These are phyloP conservation scores for Chondrostereum purpureum DNA, from an alignment of 1,284 basidiomycete species.

Conservation along the genomic window DNA sequence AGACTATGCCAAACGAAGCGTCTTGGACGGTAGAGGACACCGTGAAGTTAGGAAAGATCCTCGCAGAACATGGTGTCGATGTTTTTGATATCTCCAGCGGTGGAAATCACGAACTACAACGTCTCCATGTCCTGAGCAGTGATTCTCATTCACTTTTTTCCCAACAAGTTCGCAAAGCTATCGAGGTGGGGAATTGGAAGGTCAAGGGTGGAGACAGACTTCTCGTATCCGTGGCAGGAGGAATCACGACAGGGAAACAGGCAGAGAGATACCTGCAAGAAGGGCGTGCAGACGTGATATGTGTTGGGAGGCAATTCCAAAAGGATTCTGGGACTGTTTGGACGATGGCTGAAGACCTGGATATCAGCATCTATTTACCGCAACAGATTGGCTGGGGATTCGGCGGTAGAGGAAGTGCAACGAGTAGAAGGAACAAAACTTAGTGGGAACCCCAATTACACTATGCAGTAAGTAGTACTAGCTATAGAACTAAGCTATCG, in stretches of 20 bases:
- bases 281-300: constrained; percentile 46
- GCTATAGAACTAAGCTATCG: too few species aligned
- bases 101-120: constrained; percentile 54
- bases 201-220: constrained; percentile 17
- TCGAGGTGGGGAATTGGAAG: constrained; percentile 31
- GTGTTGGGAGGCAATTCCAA: constrained; percentile 52
- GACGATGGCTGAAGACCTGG: too few species aligned
- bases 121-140: constrained; percentile 39
- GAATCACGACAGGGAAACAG: constrained; percentile 49
- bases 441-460: too few species aligned
- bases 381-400: constrained; percentile 48
- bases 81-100: too few species aligned
- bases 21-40: constrained; percentile 61
- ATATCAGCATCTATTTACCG: constrained; percentile 34
- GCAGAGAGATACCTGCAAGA: constrained; percentile 58
- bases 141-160: constrained; percentile 47
- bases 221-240: constrained; percentile 56
- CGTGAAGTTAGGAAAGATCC: constrained; percentile 41
- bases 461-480: too few species aligned
- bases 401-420: constrained; percentile 44
- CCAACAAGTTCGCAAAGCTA: constrained; percentile 49
- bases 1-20: constrained; percentile 37
- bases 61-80: constrained; percentile 59
- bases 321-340: constrained; percentile 48
- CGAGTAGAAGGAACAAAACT: too few species aligned